Evolutionary conservation across 495 filamentous ascomycete species (phyloP).

Genomic region (Penicillium maclennaniae): DNA sequence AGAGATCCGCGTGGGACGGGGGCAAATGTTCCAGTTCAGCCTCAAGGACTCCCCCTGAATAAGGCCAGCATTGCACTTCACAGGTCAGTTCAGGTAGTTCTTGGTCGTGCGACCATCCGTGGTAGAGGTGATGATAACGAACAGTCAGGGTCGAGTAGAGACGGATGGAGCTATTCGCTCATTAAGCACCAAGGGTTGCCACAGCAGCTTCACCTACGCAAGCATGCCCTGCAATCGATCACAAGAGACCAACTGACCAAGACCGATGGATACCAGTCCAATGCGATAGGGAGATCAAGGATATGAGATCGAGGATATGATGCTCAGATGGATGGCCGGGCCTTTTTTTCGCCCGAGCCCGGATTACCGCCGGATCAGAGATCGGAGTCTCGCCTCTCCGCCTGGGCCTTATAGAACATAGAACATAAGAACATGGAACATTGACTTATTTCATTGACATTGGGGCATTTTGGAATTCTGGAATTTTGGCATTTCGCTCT

Average conservation of each 20-base stretch:
- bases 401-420: not conserved
- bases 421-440: too few species aligned
- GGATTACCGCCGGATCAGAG: conserved; percentile 26
- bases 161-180: conserved; percentile 5
- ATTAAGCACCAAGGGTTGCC: conserved; percentile 14
- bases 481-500: not conserved
- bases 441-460: too few species aligned
- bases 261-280: not conserved
- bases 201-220: conserved; percentile 6
- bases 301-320: not conserved
- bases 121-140: not conserved
- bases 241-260: not conserved
- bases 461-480: too few species aligned
- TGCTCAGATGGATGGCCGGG: conserved; percentile 12
- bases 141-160: not conserved
- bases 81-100: not conserved
- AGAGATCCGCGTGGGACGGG: not conserved
- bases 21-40: conserved; percentile 10
- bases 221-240: conserved; percentile 8
- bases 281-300: not conserved
- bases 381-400: conserved; percentile 8
- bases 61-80: conserved; percentile 26
- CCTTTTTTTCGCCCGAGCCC: conserved; percentile 24
- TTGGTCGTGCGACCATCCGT: not conserved
- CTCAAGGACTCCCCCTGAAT: conserved; percentile 25